These are phyloP conservation scores for Talaromyces islandicus DNA, from an alignment of 2,329 filamentous ascomycete genomes.

Conservation along the genomic window DNA sequence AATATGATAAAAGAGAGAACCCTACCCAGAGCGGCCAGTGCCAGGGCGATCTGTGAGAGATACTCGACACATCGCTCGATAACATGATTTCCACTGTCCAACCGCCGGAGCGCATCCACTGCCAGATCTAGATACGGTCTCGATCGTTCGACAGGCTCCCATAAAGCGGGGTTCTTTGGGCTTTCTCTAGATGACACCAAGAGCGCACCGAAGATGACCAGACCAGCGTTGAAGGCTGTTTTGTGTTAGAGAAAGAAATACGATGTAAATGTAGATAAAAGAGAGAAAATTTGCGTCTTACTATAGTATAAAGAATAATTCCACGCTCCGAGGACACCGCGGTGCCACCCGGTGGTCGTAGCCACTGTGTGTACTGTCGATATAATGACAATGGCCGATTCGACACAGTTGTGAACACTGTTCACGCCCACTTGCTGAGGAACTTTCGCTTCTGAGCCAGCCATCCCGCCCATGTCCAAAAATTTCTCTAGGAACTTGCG, in stretches of 20 bases:
- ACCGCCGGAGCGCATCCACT: constrained; percentile 1
- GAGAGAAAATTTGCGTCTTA: constrained; percentile 14
- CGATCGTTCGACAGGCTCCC: constrained; percentile 9
- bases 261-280: background rate
- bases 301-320: constrained; percentile 30
- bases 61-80: background rate
- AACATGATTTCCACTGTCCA: background rate
- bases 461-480: constrained; percentile 19
- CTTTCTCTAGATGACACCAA: constrained; percentile 14
- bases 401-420: constrained; percentile 26
- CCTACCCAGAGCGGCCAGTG: constrained; percentile 8
- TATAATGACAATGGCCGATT: constrained; percentile 26
- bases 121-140: constrained; percentile 16
- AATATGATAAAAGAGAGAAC: background rate
- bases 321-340: constrained; percentile 25
- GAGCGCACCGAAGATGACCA: constrained; percentile 26
- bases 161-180: constrained; percentile 5
- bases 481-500: constrained; percentile 36
- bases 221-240: constrained; percentile 28
- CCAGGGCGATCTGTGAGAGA: constrained; percentile 1
- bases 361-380: constrained; percentile 18
- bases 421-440: constrained; percentile 27
- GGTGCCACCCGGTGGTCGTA: constrained; percentile 13
- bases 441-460: constrained; percentile 10
- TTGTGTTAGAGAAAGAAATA: background rate